phyloP scores from a whole-genome alignment of 192 early-diverging fungal genomes.

The Chytriomyces confervae region DNA sequence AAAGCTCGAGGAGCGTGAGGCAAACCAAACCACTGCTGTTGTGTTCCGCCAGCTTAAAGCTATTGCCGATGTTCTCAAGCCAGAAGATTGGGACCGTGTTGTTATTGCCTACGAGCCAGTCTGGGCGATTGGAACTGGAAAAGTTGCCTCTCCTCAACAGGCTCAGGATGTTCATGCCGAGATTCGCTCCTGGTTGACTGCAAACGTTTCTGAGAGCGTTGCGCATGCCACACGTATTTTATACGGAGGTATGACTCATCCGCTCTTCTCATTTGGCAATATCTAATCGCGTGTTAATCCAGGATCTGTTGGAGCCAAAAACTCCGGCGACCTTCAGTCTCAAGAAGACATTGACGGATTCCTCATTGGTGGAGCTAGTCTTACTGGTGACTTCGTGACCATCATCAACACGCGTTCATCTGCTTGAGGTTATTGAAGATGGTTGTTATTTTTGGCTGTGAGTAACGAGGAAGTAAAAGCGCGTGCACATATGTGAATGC shows the following conservation, averaged over 20 bases:
- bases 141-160: conserved; percentile 88
- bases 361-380: conserved; percentile 97
- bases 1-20: conserved; percentile 93
- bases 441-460: neutral
- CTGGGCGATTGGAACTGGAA: conserved; percentile 99
- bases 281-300: neutral
- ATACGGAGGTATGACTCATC: conserved; percentile 73
- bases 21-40: conserved; percentile 82
- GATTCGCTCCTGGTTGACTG: conserved; percentile 86
- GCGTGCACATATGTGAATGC: no score
- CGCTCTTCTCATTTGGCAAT: neutral
- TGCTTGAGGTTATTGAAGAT: neutral
- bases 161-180: conserved; percentile 94
- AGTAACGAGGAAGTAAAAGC: no score
- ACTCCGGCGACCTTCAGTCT: conserved; percentile 78
- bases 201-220: conserved; percentile 82
- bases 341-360: conserved; percentile 97
- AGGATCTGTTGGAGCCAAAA: conserved; percentile 89
- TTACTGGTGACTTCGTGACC: conserved; percentile 74
- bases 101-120: conserved; percentile 99
- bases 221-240: conserved; percentile 91
- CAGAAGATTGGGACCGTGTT: conserved; percentile 86
- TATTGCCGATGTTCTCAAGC: conserved; percentile 70
- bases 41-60: conserved; percentile 89
- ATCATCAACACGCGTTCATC: conserved; percentile 38